phyloP scores from a whole-genome alignment of 805 yeast species.

The Martiniozyma abietophila region DNA sequence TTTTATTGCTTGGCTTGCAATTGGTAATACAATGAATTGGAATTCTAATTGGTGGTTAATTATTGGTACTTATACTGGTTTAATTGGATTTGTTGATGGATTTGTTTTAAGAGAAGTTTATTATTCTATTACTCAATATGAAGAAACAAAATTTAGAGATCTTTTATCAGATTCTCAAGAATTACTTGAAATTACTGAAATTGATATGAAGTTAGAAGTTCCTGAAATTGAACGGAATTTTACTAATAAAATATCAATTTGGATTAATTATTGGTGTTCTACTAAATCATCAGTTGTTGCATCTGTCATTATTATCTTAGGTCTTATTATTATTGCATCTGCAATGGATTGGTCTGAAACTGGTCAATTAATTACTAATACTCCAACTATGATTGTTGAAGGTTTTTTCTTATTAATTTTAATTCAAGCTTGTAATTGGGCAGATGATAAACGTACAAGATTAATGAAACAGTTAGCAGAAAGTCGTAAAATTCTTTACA shows the following conservation, averaged over 20 bases:
- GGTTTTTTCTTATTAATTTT: conserved; percentile 30
- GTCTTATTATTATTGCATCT: conserved; percentile 25
- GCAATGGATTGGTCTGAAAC: conserved; percentile 29
- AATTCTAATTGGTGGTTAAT: conserved; percentile 34
- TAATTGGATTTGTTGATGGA: conserved; percentile 34
- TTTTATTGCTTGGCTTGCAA: conserved; percentile 29
- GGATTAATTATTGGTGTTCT: conserved; percentile 24
- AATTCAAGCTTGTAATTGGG: conserved; percentile 28
- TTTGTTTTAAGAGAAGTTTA: conserved; percentile 31
- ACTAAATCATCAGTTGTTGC: conserved; percentile 23
- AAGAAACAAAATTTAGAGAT: conserved; percentile 15
- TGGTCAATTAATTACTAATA: conserved; percentile 31
- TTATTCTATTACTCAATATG: conserved; percentile 17
- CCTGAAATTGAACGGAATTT: conserved; percentile 7
- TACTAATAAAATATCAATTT: conserved; percentile 10
- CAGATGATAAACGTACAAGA: conserved; percentile 10
- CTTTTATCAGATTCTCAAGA: conserved; percentile 26
- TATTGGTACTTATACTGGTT: conserved; percentile 36
- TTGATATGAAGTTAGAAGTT: conserved; percentile 12
- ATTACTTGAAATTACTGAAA: conserved; percentile 21
- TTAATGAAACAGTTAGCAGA: conserved; percentile 9
- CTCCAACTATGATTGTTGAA: conserved; percentile 35
- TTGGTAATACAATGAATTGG: conserved; percentile 29
- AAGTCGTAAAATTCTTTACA: conserved; percentile 11
- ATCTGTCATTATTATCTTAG: conserved; percentile 22